phyloP scores from a whole-genome alignment of 192 early-diverging fungal genomes.

The Backusella tarrabulga region DNA sequence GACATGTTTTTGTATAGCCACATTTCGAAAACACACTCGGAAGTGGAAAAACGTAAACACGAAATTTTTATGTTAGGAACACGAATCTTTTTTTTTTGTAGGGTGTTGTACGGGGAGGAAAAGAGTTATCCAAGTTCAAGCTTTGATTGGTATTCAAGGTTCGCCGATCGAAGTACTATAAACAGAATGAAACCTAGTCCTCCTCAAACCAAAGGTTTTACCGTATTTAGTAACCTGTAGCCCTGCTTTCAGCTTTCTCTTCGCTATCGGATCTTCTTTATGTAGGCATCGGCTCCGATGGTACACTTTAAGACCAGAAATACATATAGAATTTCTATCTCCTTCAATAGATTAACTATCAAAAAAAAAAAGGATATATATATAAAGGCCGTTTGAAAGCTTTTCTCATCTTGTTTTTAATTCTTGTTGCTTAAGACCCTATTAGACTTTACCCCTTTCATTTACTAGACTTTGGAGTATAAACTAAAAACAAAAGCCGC shows the following conservation, averaged over 20 bases:
- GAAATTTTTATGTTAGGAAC: not conserved
- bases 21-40: not conserved
- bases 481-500: not conserved
- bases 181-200: not conserved
- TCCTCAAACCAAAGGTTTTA: slow-evolving; percentile 5
- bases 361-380: not conserved
- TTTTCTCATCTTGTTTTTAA: not conserved
- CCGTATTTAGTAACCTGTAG: not conserved
- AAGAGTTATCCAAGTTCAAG: not conserved
- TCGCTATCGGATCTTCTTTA: not conserved
- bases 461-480: not conserved
- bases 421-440: not conserved
- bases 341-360: not conserved
- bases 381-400: not conserved
- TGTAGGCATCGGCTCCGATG: not conserved
- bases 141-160: not conserved
- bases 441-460: slow-evolving; percentile 1
- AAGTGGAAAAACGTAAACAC: not conserved
- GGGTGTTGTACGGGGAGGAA: not conserved
- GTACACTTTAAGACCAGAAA: not conserved
- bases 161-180: not conserved
- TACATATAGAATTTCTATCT: not conserved
- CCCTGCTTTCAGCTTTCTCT: not conserved
- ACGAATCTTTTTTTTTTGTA: not conserved
- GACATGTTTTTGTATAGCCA: not conserved